Percentiles rank a stretch among this genome's conserved stretches.
Evolutionary conservation across 2,329 filamentous ascomycete genomes (phyloP).

Genomic region (Cryphonectria naterciae): DNA sequence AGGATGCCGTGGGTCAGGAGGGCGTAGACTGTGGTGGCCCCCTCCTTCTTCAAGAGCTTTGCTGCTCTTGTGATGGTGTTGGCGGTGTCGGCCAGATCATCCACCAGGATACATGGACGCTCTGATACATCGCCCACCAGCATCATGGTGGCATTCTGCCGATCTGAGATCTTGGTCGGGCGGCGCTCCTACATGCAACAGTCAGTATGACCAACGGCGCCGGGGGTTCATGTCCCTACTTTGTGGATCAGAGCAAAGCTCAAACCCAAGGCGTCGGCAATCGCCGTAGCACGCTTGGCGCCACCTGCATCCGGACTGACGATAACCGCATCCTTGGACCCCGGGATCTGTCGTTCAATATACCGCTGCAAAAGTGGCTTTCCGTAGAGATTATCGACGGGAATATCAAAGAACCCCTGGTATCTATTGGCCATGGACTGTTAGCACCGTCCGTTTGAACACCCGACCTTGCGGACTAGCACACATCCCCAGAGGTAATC

Average conservation of each 20-base stretch:
- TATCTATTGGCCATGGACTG: constrained; percentile 52
- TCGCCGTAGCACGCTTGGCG: constrained; percentile 92
- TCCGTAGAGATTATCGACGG: constrained; percentile 95
- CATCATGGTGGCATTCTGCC: constrained; percentile 95
- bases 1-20: constrained; percentile 94
- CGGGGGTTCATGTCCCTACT: constrained; percentile 49
- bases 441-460: constrained; percentile 17
- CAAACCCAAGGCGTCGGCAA: constrained; percentile 90
- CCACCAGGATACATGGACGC: constrained; percentile 80
- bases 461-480: neutral
- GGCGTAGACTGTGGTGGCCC: constrained; percentile 88
- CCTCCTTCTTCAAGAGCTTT: constrained; percentile 95
- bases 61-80: constrained; percentile 97
- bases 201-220: constrained; percentile 18
- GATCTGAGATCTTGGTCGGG: constrained; percentile 83
- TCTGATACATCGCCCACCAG: constrained; percentile 84
- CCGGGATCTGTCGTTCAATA: constrained; percentile 79
- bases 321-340: constrained; percentile 79
- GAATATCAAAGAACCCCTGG: constrained; percentile 98
- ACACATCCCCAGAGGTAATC: neutral
- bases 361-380: constrained; percentile 73
- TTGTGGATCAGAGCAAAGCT: constrained; percentile 99
- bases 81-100: constrained; percentile 92
- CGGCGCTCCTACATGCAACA: constrained; percentile 71
- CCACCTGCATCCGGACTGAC: constrained; percentile 96